A percentile compares a stretch with the other conserved stretches of the same genome.
Evolutionary conservation across 2,329 filamentous ascomycete species (phyloP).

Genomic region (Cordyceps tenuipes): DNA sequence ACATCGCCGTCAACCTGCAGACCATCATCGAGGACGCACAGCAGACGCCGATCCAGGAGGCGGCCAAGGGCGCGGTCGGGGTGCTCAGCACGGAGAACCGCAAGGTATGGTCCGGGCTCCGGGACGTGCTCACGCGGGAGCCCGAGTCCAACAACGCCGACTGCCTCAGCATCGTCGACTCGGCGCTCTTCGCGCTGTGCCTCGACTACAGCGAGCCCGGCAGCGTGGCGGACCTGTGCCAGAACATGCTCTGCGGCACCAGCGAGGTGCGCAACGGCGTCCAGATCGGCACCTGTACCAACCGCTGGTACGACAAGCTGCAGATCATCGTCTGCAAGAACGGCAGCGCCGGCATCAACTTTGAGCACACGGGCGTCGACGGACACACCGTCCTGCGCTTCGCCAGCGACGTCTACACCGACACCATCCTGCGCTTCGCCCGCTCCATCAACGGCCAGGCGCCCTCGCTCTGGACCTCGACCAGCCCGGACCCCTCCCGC

Average conservation of each 20-base stretch:
- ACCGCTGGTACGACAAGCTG: conserved; percentile 98
- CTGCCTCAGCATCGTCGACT: conserved; percentile 90
- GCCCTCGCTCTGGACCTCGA: conserved; percentile 83
- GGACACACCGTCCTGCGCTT: conserved; percentile 95
- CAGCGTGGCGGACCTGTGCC: conserved; percentile 77
- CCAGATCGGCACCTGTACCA: conserved; percentile 95
- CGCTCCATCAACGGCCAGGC: conserved; percentile 91
- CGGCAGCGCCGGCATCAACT: conserved; percentile 96
- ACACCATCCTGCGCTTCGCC: conserved; percentile 93
- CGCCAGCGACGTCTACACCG: conserved; percentile 92
- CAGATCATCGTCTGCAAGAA: conserved; percentile 99
- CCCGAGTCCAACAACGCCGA: conserved; percentile 90
- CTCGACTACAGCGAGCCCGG: conserved; percentile 85
- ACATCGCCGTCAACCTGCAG: conserved; percentile 82
- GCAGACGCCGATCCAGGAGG: conserved; percentile 83
- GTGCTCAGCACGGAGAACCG: conserved; percentile 94
- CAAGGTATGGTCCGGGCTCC: conserved; percentile 87
- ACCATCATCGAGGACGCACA: conserved; percentile 87
- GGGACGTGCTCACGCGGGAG: conserved; percentile 80
- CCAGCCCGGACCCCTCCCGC: conserved; percentile 86
- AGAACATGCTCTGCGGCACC: conserved; percentile 96
- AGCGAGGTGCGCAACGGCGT: conserved; percentile 87
- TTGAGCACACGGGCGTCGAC: conserved; percentile 96
- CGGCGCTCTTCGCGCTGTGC: conserved; percentile 84
- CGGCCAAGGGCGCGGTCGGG: conserved; percentile 88